These are phyloP conservation scores for Fusarium sp. DNA, from an alignment of 2,329 filamentous ascomycete genomes.

Conservation along the genomic window DNA sequence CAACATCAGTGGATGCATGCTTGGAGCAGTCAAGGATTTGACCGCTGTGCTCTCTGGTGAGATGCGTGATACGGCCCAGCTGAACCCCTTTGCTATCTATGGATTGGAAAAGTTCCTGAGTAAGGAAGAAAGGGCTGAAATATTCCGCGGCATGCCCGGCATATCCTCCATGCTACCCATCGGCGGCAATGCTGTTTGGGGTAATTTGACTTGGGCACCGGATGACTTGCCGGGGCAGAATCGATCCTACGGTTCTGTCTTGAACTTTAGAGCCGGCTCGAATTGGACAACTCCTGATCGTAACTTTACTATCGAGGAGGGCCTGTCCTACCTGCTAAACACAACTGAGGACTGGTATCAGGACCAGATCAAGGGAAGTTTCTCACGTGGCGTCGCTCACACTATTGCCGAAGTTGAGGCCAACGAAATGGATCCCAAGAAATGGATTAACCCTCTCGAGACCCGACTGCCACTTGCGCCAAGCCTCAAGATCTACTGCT, in stretches of 20 bases:
- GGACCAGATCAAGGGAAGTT: conserved; percentile 77
- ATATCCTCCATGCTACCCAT: conserved; percentile 97
- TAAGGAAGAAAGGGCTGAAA: conserved; percentile 88
- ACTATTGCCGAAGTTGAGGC: conserved; percentile 83
- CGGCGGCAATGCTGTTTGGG: conserved; percentile 95
- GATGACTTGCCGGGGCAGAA: conserved; percentile 83
- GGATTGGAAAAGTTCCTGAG: conserved; percentile 95
- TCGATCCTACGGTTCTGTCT: conserved; percentile 80
- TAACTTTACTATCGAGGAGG: conserved; percentile 86
- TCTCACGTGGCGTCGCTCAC: conserved; percentile 90
- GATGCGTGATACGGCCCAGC: conserved; percentile 97
- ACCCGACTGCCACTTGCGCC: conserved; percentile 88
- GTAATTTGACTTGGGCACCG: conserved; percentile 86
- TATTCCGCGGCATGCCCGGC: conserved; percentile 97
- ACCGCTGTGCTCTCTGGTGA: conserved; percentile 93
- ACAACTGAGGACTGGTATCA: conserved; percentile 89
- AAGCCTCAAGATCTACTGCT: conserved; percentile 94
- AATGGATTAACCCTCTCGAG: conserved; percentile 97
- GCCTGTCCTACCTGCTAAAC: conserved; percentile 81
- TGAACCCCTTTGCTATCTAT: conserved; percentile 96
- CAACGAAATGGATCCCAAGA: conserved; percentile 80
- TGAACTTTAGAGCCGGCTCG: conserved; percentile 81
- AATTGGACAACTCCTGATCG: conserved; percentile 73
- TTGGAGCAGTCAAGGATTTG: conserved; percentile 91
- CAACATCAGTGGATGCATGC: conserved; percentile 98